Base-by-base conservation (phyloP, 768 basidiomycete genomes). In the Amanita rimosa region DNA sequence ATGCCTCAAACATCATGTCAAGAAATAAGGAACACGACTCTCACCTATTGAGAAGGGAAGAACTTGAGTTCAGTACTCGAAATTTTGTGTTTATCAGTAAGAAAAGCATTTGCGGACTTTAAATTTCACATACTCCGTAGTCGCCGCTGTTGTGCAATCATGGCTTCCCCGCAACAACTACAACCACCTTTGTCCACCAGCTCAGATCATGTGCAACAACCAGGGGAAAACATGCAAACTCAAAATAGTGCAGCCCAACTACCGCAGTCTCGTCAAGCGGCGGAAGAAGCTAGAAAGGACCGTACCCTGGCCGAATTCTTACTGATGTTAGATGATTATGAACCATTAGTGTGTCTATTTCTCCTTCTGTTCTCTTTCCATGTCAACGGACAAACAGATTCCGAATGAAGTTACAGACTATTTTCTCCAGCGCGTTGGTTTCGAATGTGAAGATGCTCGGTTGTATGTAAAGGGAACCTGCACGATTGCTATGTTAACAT, bases 321-420 rank as follows among this genome's bases (percentile, higher is more conserved):
- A 71, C 72, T 94, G 34, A 91, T 95, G 90, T 71, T 98, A 27
- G 95, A 98, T 57, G 93, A 95, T 42, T 97, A 96, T 60, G 90
- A 97, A 59, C 95, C 95, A 38, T 64, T 98, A 63, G 95, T 95
- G 58, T 50, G 79, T 67, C 19, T 17, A 10, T 21, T 17, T 6
- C 31, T 44, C 19, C 10, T 40, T 44, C 13, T 13, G 11, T 26
- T 34, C 21, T 33, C 26, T 22, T 11, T 34, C 33, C 17, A 42
- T 51, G 13, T 24, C 42, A 48, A 33, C 26, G 29, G 46, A 8
- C 21, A 4, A 37, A 9, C 61, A 97, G 94, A 90, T 98, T 53
- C 95, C 95, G 0, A 95, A 92, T 62, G 94, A 98, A 64, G 91
- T 99, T 19, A 96, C 94, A 3, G 91, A 96, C 59, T 96, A 94